These are phyloP conservation scores for Solanum hybrid DNA, from an alignment of 305 asterid species.

Conservation along the genomic window DNA sequence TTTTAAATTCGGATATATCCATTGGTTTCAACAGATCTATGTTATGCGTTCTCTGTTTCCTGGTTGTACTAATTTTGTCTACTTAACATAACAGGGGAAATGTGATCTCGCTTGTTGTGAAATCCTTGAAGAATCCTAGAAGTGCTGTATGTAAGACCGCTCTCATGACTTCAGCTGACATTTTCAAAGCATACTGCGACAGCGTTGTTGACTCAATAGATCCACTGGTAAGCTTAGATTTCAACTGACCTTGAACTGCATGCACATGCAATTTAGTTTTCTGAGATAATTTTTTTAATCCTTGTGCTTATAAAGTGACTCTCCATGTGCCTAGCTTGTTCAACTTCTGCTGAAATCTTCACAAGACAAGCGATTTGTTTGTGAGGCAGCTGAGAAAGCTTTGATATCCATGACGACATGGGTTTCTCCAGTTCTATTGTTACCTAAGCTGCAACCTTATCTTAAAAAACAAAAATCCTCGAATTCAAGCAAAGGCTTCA, in stretches of 20 bases:
- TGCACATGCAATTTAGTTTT: background rate
- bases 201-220: constrained; percentile 51
- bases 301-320: background rate
- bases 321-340: constrained; percentile 35
- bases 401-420: constrained; percentile 56
- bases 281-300: background rate
- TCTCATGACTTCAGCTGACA: constrained; percentile 68
- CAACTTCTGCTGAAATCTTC: constrained; percentile 81
- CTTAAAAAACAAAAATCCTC: constrained; percentile 69
- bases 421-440: constrained; percentile 57
- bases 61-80: background rate
- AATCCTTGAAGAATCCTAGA: constrained; percentile 66
- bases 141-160: constrained; percentile 86
- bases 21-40: background rate
- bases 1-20: background rate
- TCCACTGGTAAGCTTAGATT: constrained; percentile 55
- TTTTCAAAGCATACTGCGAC: constrained; percentile 59
- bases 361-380: constrained; percentile 82
- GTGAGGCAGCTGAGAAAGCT: constrained; percentile 83
- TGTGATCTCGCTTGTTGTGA: constrained; percentile 46
- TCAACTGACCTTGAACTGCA: background rate
- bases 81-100: constrained; percentile 37
- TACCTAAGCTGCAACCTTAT: constrained; percentile 71
- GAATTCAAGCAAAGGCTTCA: constrained; percentile 82
- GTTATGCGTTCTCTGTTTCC: background rate